A percentile compares a stretch with the other conserved stretches of the same genome.
These are phyloP conservation scores for Nothopassalora personata DNA, from an alignment of 2,329 filamentous ascomycete species.

Conservation along the genomic window DNA sequence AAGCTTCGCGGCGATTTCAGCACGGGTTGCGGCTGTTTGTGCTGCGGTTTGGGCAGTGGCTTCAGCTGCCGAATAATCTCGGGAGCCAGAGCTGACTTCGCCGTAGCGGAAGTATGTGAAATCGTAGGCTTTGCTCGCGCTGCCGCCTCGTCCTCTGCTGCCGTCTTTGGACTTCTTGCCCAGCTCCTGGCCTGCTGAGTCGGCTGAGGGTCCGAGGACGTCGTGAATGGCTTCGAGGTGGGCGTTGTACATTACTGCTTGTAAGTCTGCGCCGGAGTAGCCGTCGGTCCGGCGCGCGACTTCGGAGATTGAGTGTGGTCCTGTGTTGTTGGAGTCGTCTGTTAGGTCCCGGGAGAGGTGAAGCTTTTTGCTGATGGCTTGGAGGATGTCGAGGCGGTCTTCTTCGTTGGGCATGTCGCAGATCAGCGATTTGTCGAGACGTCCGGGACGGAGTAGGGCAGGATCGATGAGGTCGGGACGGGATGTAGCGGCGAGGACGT, in stretches of 20 bases:
- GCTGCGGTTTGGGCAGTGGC: slow-evolving; percentile 33
- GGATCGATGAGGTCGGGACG: slow-evolving; percentile 94
- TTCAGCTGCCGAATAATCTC: neutral
- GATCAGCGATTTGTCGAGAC: slow-evolving; percentile 85
- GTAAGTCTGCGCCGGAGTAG: slow-evolving; percentile 89
- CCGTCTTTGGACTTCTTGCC: slow-evolving; percentile 31
- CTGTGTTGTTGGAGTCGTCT: slow-evolving; percentile 30
- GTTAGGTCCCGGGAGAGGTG: slow-evolving; percentile 62
- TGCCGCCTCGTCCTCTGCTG: slow-evolving; percentile 16
- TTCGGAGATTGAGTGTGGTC: slow-evolving; percentile 50
- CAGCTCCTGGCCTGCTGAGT: slow-evolving; percentile 28
- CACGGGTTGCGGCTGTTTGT: slow-evolving; percentile 64
- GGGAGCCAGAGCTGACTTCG: slow-evolving; percentile 32
- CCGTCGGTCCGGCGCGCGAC: slow-evolving; percentile 77
- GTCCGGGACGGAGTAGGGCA: slow-evolving; percentile 81
- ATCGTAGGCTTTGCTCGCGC: slow-evolving; percentile 36
- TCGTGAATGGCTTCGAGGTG: slow-evolving; percentile 97
- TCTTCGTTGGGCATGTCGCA: slow-evolving; percentile 79
- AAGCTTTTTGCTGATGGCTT: slow-evolving; percentile 75
- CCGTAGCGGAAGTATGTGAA: slow-evolving; percentile 86
- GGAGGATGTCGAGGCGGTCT: slow-evolving; percentile 83
- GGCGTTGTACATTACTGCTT: slow-evolving; percentile 91
- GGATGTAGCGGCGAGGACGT: slow-evolving; percentile 90
- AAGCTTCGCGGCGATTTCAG: slow-evolving; percentile 74
- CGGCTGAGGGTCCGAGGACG: slow-evolving; percentile 55